Base-by-base conservation (phyloP, 192 early-diverging fungal genomes). In the Mortierella claussenii region DNA sequence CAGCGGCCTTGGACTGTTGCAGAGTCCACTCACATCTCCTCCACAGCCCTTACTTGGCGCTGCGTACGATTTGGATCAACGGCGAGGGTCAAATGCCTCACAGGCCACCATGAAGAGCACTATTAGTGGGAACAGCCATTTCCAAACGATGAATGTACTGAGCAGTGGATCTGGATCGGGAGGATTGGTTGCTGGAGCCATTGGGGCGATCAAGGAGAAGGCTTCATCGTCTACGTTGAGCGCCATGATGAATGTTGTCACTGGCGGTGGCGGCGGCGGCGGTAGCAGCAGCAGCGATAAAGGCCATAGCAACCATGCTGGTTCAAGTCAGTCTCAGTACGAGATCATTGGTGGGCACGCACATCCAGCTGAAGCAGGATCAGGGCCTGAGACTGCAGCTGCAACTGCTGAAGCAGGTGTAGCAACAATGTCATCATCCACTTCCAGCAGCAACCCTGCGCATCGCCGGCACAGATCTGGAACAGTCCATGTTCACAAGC, bases 161-260 rank as follows among this genome's bases (percentile, higher is more conserved):
- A 15, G 21, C 13, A 46, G 8, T 17, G 36, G 37, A n/a, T n/a
- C n/a, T n/a, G n/a, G n/a, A 28, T 17, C 71, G 23, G 34, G 10
- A 20, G 58, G 48, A 23, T 40, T 66, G 31, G 57, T 66, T 13
- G 50, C 36, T 24, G 50, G 32, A 3, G 71, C 71, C 1, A 21
- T 75, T 23, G 50, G 51, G 0, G 63, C 50, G 2, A 55, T 75
- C 28, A 75, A 55, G 21, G 60, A 75, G 31, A 75, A 65, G 57
- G 40, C 44, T 2, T 74, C 69, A 23, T 21, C 24, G 15, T 26
- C 61, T 6, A 40, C 21, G 2, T 40, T 74, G 69, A 54, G 32
- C 7, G 12, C 47, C 10, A 46, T 69, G 20, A 34, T 54, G 5
- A 59, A 55, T 59, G 27, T 27, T 8, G 18, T 47, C 2, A 42